Conservation (phyloP, 2,329 filamentous ascomycete species). For the Sordariomycetes sp. region DNA sequence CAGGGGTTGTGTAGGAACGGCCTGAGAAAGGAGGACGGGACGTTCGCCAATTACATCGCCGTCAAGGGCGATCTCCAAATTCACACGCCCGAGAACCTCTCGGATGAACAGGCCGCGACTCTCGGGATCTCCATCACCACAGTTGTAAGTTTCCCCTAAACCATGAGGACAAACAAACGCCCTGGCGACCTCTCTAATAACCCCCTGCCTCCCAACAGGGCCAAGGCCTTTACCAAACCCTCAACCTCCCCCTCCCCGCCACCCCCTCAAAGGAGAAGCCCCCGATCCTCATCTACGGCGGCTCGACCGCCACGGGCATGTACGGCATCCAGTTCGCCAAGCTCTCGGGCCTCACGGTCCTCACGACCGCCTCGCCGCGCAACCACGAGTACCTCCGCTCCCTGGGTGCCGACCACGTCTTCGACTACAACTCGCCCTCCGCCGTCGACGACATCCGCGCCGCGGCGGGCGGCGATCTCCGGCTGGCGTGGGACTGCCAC, state of each 20-base stretch:
- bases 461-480: conserved; percentile 12
- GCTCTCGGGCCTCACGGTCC: conserved; percentile 23
- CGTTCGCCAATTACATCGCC: conserved; percentile 26
- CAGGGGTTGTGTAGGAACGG: conserved; percentile 9
- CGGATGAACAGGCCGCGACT: conserved; percentile 34
- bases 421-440: conserved; percentile 29
- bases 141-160: conserved; percentile 14
- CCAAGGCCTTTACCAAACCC: conserved; percentile 36
- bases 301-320: conserved; percentile 43
- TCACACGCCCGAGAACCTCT: conserved; percentile 31
- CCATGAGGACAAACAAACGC: neutral
- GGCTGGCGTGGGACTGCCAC: conserved; percentile 15
- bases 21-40: conserved; percentile 22
- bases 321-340: conserved; percentile 28
- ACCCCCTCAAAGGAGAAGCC: conserved; percentile 18
- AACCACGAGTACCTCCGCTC: conserved; percentile 27
- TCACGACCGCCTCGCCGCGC: conserved; percentile 23
- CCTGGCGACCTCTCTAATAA: neutral
- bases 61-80: conserved; percentile 29
- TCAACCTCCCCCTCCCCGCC: conserved; percentile 34
- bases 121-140: conserved; percentile 31
- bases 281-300: conserved; percentile 28
- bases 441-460: conserved; percentile 14
- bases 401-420: conserved; percentile 31
- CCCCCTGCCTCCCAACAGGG: conserved; percentile 22